Percentiles rank a stretch among this genome's conserved stretches.
These are phyloP conservation scores for Stromatinia cepivora DNA, from an alignment of 2,329 filamentous ascomycete species.

Conservation along the genomic window DNA sequence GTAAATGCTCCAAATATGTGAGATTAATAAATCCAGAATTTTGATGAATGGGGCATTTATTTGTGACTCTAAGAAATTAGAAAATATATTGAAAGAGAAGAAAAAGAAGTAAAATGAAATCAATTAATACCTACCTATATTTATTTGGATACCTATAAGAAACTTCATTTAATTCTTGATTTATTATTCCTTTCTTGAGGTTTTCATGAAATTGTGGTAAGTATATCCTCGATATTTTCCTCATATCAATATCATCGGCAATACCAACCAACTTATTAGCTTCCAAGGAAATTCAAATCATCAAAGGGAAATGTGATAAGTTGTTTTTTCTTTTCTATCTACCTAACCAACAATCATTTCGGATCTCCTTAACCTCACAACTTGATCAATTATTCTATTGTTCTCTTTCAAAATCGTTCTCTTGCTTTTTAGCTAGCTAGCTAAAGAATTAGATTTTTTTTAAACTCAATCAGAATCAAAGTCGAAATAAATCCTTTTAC, in stretches of 20 bases:
- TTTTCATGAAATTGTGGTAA: neutral
- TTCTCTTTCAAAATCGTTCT: neutral
- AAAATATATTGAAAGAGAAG: neutral
- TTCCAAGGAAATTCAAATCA: neutral
- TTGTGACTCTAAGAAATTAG: neutral
- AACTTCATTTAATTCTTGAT: too few relatives aligned
- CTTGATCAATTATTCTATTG: neutral
- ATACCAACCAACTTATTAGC: neutral
- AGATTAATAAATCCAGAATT: neutral
- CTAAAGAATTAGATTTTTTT: neutral
- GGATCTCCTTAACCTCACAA: conserved; percentile 2
- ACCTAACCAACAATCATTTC: conserved; percentile 4
- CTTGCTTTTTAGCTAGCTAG: neutral
- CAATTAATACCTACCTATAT: neutral
- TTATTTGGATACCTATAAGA: too few relatives aligned
- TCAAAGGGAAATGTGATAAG: conserved; percentile 11
- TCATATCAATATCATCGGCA: neutral
- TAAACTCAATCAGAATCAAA: neutral
- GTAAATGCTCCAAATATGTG: neutral
- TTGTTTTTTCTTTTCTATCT: neutral
- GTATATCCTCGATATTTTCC: neutral
- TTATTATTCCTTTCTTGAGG: neutral
- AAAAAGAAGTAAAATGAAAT: neutral
- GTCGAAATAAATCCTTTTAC: neutral
- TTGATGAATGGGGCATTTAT: neutral